Evolutionary conservation across 2,329 filamentous ascomycete genomes (phyloP), one percentile per base, ranked within the genome.

Genomic region (Fusarium torreyae): DNA sequence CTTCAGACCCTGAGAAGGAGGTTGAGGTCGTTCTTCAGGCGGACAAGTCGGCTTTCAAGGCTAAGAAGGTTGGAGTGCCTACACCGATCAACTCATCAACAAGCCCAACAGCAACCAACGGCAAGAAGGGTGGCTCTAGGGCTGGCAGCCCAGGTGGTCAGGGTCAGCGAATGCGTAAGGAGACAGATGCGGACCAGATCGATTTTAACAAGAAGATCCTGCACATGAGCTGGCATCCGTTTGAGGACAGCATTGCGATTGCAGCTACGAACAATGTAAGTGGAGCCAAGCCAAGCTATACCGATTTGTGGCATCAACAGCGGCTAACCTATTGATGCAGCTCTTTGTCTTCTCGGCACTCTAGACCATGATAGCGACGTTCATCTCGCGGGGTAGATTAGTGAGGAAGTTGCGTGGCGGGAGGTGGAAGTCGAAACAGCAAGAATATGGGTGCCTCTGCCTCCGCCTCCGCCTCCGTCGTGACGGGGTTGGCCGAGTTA

Each of bases 201-300:
- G 96, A 99, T 82, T 99, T 98, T 83, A 98, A 98, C 88, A 99
- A 98, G 89, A 99, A 99, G 89, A 99, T 99, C 76, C 81, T 99
- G 78, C 96, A 99, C 81, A 99, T 99, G 96, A 98, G 95, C 84
- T 99, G 96, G 96, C 96, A 99, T 89, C 96, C 96, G 49, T 98
- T 97, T 77, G 96, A 99, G 83, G 95, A 99, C 84, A 98, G 95
- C 84, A 99, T 99, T 83, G 96, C 96, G 60, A 99, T 99, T 85
- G 96, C 96, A 74, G 96, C 96, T 65, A 99, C 96, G 70, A 99
- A 99, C 87, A 99, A 99, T 83, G 96, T 98, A 84, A 92, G 95
- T 86, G 34, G 43, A 58, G 15, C 53, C 15, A 45, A 58, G 15
- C 53, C 15, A 26, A 31, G 22, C n/a, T 39, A 51, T 13, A 14